Evolutionary conservation across 805 yeast species (phyloP).

Genomic region (Candida dendrica): DNA sequence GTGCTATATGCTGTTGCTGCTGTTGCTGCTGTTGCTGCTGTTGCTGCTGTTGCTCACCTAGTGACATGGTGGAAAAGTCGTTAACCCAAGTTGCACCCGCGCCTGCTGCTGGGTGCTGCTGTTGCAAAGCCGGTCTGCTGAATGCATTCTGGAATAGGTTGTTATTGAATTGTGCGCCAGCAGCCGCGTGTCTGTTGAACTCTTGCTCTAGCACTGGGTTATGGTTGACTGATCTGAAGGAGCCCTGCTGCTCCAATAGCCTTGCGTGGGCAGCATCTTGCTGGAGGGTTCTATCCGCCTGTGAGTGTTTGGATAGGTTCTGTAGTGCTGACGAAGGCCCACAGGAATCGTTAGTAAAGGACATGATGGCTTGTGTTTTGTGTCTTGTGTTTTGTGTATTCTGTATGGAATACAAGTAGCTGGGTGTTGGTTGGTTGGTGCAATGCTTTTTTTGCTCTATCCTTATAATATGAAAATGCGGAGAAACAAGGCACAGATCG

Average conservation of each 20-base stretch:
- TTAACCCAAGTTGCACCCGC: neutral
- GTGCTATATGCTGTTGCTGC: neutral
- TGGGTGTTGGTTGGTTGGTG: too few species aligned
- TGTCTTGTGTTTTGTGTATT: conserved; percentile 3
- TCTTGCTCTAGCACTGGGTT: conserved; percentile 1
- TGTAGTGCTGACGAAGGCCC: conserved; percentile 23
- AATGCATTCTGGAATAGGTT: neutral
- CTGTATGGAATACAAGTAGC: too few species aligned
- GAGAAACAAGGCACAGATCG: too few species aligned
- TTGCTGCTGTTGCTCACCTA: neutral
- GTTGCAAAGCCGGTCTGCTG: neutral
- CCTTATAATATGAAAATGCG: too few species aligned
- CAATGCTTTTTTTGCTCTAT: too few species aligned
- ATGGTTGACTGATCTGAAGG: neutral
- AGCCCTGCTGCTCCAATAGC: neutral
- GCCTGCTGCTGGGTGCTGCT: neutral
- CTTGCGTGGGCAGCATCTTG: neutral
- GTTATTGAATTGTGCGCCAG: neutral
- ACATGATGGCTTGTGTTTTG: conserved; percentile 1
- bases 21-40: conserved; percentile 1
- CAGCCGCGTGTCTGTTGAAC: neutral
- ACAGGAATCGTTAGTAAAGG: conserved; percentile 10
- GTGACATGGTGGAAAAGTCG: neutral
- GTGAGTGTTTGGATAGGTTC: conserved; percentile 18
- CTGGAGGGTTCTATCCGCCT: conserved; percentile 2